Percentiles rank a stretch among this genome's conserved stretches.
These are phyloP conservation scores for Fremontodendron californicum DNA, from an alignment of 345 rosid species.

Conservation along the genomic window DNA sequence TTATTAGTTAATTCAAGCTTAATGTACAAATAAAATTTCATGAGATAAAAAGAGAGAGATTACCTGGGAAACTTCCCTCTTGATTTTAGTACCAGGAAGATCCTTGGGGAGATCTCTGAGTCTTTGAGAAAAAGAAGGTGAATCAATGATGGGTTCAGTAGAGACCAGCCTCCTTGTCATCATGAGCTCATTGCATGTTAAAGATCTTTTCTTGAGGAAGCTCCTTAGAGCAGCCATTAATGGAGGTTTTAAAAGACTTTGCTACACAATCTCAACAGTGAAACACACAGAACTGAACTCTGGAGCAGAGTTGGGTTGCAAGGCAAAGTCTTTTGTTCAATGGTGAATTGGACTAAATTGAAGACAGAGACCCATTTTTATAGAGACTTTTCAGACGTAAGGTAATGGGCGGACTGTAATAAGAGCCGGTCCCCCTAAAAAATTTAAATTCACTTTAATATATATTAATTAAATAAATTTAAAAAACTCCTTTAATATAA, in stretches of 20 bases:
- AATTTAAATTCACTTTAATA: no score
- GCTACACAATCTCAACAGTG: no score
- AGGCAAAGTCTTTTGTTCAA: no score
- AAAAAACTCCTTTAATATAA: no score
- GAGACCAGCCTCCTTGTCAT: slow-evolving; percentile 38
- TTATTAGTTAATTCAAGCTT: no score
- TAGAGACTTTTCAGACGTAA: not conserved
- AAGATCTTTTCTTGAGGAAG: slow-evolving; percentile 38
- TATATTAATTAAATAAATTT: no score
- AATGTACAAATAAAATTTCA: not conserved
- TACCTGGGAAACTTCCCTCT: slow-evolving; percentile 61
- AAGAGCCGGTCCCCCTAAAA: no score
- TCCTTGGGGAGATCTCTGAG: slow-evolving; percentile 70
- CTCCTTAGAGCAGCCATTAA: slow-evolving; percentile 51
- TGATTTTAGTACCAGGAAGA: slow-evolving; percentile 61
- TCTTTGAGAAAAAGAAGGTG: slow-evolving; percentile 58
- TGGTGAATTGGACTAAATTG: not conserved
- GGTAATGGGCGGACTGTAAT: no score
- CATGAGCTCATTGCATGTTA: slow-evolving; percentile 17
- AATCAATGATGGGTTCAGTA: slow-evolving; percentile 31
- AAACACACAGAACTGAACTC: no score
- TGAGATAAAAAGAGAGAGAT: not conserved
- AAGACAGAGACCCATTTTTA: not conserved
- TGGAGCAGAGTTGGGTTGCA: not conserved
- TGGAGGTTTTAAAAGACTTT: not conserved